Conservation (phyloP, 257 asterid species). For the Solanum gracilifrons region DNA sequence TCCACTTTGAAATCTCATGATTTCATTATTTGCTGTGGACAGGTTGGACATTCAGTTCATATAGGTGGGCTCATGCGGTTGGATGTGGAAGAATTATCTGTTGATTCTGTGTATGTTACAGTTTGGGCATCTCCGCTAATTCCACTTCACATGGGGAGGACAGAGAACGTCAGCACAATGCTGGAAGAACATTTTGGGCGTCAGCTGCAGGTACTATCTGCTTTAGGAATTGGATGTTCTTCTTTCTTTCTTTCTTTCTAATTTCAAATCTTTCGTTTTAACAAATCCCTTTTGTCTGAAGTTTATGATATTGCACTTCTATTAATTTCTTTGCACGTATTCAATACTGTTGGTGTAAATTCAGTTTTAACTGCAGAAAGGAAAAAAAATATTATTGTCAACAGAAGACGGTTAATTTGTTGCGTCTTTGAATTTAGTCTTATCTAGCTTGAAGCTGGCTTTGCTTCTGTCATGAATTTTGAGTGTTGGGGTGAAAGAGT, state of each 20-base stretch:
- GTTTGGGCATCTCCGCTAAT: slow-evolving; percentile 81
- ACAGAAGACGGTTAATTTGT: background rate
- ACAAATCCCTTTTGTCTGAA: background rate
- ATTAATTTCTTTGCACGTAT: background rate
- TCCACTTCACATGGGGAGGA: slow-evolving; percentile 88
- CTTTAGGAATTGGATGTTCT: background rate
- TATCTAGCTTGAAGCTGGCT: background rate
- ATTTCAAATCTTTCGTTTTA: background rate
- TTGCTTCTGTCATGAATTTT: background rate
- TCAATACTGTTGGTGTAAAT: background rate
- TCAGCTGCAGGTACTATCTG: slow-evolving; percentile 50
- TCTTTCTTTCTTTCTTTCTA: background rate
- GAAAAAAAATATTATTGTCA: background rate
- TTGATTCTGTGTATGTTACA: slow-evolving; percentile 63
- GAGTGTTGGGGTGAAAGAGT: background rate
- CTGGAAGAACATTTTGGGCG: slow-evolving; percentile 67
- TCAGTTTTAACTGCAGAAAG: background rate
- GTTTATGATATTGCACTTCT: background rate
- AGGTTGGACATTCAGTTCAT: slow-evolving; percentile 78
- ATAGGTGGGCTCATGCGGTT: slow-evolving; percentile 72
- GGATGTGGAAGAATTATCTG: slow-evolving; percentile 62
- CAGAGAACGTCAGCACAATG: slow-evolving; percentile 50
- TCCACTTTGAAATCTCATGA: background rate
- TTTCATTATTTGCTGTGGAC: slow-evolving; percentile 14
- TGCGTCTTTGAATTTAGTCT: background rate